Conservation (phyloP, 1,284 basidiomycete genomes). For the Leccinum ponderosum region DNA sequence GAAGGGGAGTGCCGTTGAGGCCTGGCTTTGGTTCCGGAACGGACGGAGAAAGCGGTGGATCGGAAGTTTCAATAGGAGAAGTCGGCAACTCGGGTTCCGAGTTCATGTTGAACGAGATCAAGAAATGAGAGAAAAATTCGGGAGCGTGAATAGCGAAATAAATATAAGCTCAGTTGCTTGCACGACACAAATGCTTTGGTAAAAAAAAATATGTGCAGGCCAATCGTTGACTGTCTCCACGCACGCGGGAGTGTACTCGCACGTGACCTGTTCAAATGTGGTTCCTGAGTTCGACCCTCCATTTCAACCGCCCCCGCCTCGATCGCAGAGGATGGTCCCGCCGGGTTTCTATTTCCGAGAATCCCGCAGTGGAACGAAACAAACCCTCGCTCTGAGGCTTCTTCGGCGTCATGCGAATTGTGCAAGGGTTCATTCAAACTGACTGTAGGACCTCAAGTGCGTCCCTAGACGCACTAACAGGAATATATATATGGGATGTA, state of each 20-base stretch:
- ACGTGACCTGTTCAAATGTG: background rate
- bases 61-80: slow-evolving; percentile 38
- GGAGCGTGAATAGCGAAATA: slow-evolving; percentile 1
- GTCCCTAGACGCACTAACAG: background rate
- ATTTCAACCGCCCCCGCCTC: background rate
- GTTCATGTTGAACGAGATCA: slow-evolving; percentile 15
- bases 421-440: slow-evolving; percentile 6
- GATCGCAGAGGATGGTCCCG: background rate
- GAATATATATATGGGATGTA: background rate
- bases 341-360: background rate
- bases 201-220: background rate
- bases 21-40: slow-evolving; percentile 39
- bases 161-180: slow-evolving; percentile 4
- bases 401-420: slow-evolving; percentile 8
- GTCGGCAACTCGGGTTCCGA: slow-evolving; percentile 22
- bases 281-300: no score
- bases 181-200: background rate
- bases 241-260: slow-evolving; percentile 11
- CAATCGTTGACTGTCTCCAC: slow-evolving; percentile 14
- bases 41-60: slow-evolving; percentile 26
- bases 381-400: background rate
- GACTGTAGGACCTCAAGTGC: slow-evolving; percentile 17
- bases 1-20: slow-evolving; percentile 40
- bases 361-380: background rate
- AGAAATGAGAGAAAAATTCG: background rate